These are phyloP conservation scores for Lepiota venenata DNA, from an alignment of 768 basidiomycete genomes.

Conservation along the genomic window DNA sequence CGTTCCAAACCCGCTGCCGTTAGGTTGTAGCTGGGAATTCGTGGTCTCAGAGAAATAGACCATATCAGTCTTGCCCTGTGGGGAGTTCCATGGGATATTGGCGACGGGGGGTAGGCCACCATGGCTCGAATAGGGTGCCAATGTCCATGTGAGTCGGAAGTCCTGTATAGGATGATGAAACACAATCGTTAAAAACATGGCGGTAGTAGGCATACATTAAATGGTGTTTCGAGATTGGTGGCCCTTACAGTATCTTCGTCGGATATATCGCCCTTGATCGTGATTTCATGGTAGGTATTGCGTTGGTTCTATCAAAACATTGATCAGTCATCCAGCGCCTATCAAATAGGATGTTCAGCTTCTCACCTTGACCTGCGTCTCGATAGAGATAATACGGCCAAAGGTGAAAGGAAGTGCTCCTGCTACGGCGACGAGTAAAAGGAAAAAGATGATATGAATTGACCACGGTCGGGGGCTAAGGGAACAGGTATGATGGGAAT, in stretches of 20 bases:
- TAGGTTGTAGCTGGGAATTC: slow-evolving; percentile 27
- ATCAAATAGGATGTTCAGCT: neutral
- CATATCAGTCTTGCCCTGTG: slow-evolving; percentile 14
- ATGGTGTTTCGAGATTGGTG: slow-evolving; percentile 19
- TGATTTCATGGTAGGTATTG: slow-evolving; percentile 29
- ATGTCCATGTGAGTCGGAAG: slow-evolving; percentile 33
- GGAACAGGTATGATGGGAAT: neutral
- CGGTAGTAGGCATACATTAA: slow-evolving; percentile 12
- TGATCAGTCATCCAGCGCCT: too few species aligned
- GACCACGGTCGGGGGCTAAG: slow-evolving; percentile 35
- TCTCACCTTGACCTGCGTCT: slow-evolving; percentile 25
- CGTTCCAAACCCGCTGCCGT: slow-evolving; percentile 36
- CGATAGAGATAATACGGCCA: slow-evolving; percentile 33
- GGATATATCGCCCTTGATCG: slow-evolving; percentile 30
- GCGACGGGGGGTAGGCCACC: slow-evolving; percentile 30
- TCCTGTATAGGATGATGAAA: slow-evolving; percentile 18
- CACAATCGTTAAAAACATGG: neutral
- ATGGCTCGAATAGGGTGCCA: slow-evolving; percentile 32
- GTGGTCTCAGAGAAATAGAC: slow-evolving; percentile 37
- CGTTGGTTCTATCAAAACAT: slow-evolving; percentile 27
- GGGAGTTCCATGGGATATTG: slow-evolving; percentile 26
- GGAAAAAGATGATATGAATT: slow-evolving; percentile 31
- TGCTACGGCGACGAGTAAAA: slow-evolving; percentile 26
- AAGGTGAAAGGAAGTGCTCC: slow-evolving; percentile 31
- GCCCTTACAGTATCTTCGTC: slow-evolving; percentile 30